These are phyloP conservation scores for Penicillium diatomitis DNA, from an alignment of 495 filamentous ascomycete genomes.

Conservation along the genomic window DNA sequence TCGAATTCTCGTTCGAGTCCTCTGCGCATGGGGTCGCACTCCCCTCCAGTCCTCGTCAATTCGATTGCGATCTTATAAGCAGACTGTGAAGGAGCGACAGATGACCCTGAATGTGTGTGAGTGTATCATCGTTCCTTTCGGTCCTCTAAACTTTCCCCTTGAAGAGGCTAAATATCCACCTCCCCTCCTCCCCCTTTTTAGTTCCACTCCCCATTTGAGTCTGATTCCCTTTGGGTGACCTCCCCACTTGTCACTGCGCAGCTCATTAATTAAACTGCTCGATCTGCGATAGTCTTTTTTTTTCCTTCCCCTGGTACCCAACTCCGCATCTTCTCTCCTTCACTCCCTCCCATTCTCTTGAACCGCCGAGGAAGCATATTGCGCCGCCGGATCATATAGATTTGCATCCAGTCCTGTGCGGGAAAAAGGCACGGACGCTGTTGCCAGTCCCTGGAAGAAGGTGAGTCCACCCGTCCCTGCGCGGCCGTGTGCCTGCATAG, in stretches of 20 bases:
- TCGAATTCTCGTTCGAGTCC: no score
- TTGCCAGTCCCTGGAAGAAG: no score
- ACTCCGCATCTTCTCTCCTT: conserved; percentile 13
- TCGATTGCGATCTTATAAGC: no score
- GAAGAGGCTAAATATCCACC: background rate
- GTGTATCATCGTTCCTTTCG: background rate
- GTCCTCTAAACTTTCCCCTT: background rate
- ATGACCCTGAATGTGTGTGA: background rate
- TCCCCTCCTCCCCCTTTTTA: background rate
- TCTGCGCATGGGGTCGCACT: no score
- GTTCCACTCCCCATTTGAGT: conserved; percentile 7
- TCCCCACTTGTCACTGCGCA: conserved; percentile 19
- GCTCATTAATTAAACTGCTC: conserved; percentile 15
- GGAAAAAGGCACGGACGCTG: no score
- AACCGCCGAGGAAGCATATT: background rate
- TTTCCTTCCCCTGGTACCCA: background rate
- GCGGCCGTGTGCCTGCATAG: no score
- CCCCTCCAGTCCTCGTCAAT: no score
- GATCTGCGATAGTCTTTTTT: conserved; percentile 11
- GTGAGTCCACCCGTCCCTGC: no score
- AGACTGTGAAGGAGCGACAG: no score
- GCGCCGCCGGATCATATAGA: no score
- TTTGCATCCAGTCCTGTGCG: no score
- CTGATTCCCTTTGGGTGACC: conserved; percentile 7
- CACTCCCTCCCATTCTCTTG: conserved; percentile 7